Percentiles rank a stretch among this genome's conserved stretches.
phyloP scores from a whole-genome alignment of 2,329 filamentous ascomycete species.

The Diaporthe ilicicola region DNA sequence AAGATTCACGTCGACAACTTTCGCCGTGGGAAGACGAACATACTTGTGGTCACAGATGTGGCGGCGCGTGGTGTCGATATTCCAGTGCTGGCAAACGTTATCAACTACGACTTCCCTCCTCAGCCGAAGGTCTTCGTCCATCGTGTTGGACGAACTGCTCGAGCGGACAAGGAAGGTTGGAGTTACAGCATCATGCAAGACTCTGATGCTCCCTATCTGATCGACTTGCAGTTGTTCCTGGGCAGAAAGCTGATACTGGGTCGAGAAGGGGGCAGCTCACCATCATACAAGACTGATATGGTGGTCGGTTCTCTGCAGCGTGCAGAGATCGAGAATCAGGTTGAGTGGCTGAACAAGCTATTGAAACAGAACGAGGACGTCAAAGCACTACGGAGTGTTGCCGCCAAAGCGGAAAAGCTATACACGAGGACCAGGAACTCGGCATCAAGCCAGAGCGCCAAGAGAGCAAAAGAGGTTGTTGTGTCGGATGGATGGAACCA shows the following conservation, averaged over 20 bases:
- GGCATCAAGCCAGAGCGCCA: constrained; percentile 89
- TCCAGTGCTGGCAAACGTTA: constrained; percentile 92
- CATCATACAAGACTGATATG: constrained; percentile 83
- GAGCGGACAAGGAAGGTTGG: constrained; percentile 93
- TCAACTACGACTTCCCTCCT: constrained; percentile 98
- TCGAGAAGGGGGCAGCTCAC: constrained; percentile 61
- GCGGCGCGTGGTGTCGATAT: constrained; percentile 98
- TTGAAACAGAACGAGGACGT: constrained; percentile 81
- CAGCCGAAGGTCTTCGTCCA: constrained; percentile 98
- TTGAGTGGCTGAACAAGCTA: constrained; percentile 85
- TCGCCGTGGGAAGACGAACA: constrained; percentile 82
- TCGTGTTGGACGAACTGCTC: constrained; percentile 92
- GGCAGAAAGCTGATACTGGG: constrained; percentile 85
- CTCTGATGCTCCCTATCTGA: constrained; percentile 87
- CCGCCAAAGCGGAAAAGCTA: constrained; percentile 88
- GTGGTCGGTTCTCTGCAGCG: constrained; percentile 81
- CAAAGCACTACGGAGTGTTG: constrained; percentile 73
- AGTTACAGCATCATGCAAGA: constrained; percentile 92
- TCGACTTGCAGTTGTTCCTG: constrained; percentile 94
- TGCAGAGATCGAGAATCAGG: constrained; percentile 75
- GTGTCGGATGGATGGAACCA: constrained; percentile 75
- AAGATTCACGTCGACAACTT: constrained; percentile 94
- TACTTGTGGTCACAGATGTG: constrained; percentile 95
- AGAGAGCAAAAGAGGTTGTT: constrained; percentile 82
- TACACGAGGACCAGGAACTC: constrained; percentile 91